Evolutionary conservation across 192 early-diverging fungal species (phyloP), one percentile per base, ranked within the genome.

Genomic region (Mortierella alpina): DNA sequence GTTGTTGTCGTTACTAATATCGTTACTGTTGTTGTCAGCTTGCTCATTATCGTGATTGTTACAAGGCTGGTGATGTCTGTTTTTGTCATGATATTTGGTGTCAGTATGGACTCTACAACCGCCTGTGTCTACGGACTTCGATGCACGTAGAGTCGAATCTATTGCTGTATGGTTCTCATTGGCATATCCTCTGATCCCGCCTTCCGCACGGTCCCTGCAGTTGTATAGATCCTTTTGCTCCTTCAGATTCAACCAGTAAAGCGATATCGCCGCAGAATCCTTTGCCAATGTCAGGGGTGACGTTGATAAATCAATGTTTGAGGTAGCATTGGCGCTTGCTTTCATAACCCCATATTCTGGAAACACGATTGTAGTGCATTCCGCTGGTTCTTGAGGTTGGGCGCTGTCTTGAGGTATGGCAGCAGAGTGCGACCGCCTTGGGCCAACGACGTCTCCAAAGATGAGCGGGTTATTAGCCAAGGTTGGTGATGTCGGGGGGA

Each of bases 271-370:
- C 12, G 49, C 53, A 2, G 66, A 67, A 6, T 76, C 61, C 14
- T 76, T 76, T 53, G 45, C 39, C 44, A 58, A 69, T 46, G 52
- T 68, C 40, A 76, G 46, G 2, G 67, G 54, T 5, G 46, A 5
- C 8, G 44, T 63, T 9, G 66, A 47, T 31, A 68, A n/a, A 6
- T n/a, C 46, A 4, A 17, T 20, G 0, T 18, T 40, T 7, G 59
- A 15, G 18, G 44, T 18, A 0, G 62, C 31, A 7, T 66, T 39
- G 15, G 66, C 7, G 0, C 63, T 18, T 2, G 56, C 11, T 47
- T 48, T 31, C n/a, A 7, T 51, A 14, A 40, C 7, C 2, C 13
- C 17, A n/a, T 47, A 18, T 23, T 23, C 20, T 13, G 22, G 46
- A 6, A 45, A 7, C 22, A 13, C 18, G 4, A 18, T 18, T 8